Evolutionary conservation across 495 filamentous ascomycete genomes (phyloP).

Genomic region (Penicillium roqueforti): DNA sequence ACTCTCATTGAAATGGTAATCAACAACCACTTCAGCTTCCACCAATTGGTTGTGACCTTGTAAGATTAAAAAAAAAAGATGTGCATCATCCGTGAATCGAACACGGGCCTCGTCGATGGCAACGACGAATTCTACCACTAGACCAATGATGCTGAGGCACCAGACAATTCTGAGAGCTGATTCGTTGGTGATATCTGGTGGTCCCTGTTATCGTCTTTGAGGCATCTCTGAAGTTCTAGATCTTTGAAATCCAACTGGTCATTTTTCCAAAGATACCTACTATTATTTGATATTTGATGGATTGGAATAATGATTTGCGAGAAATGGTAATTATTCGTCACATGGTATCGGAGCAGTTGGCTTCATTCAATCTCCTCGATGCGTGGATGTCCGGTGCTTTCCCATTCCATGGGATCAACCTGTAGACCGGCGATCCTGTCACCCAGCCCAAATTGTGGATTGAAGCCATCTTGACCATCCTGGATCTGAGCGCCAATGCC

Average conservation of each 20-base stretch:
- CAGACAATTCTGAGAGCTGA: background rate
- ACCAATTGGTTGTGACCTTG: background rate
- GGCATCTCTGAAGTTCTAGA: too few species aligned
- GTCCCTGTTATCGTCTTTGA: too few species aligned
- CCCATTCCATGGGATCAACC: constrained; percentile 35
- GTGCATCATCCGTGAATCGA: constrained; percentile 56
- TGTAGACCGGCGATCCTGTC: constrained; percentile 40
- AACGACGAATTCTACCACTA: constrained; percentile 60
- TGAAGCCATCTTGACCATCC: constrained; percentile 11
- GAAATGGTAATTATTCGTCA: background rate
- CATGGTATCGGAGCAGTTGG: background rate
- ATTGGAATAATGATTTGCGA: background rate
- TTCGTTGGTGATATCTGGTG: background rate
- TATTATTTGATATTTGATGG: background rate
- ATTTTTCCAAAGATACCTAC: too few species aligned
- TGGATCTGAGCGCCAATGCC: constrained; percentile 34
- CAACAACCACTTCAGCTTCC: background rate
- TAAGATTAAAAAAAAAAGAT: constrained; percentile 6
- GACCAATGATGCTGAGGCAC: constrained; percentile 47
- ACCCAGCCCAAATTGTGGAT: constrained; percentile 29
- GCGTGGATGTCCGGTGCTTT: constrained; percentile 26
- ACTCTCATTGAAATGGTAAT: too few species aligned
- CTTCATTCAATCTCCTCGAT: constrained; percentile 55
- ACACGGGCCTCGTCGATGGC: constrained; percentile 57
- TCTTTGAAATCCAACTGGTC: too few species aligned